A percentile compares a stretch with the other conserved stretches of the same genome.
phyloP scores from a whole-genome alignment of 805 yeast genomes.

The Saccharomycopsis capsularis region DNA sequence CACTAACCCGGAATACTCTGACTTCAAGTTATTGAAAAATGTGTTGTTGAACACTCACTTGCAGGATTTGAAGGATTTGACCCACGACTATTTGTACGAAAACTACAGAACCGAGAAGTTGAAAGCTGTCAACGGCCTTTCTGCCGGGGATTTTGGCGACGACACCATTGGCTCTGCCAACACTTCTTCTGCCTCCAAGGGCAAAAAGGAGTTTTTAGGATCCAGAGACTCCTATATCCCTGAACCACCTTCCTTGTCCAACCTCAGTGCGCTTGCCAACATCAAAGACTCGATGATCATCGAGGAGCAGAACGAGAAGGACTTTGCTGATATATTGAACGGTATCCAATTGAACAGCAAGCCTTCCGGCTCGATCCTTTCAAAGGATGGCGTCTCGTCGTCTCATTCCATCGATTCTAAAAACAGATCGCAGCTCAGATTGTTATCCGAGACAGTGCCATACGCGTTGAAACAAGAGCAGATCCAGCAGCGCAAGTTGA shows the following conservation, averaged over 20 bases:
- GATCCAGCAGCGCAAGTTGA: slow-evolving; percentile 66
- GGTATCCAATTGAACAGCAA: slow-evolving; percentile 5
- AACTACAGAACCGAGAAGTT: slow-evolving; percentile 59
- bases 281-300: slow-evolving; percentile 14
- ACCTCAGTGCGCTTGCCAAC: slow-evolving; percentile 44
- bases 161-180: slow-evolving; percentile 1
- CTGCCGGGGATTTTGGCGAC: too few species aligned
- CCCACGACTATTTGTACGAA: slow-evolving; percentile 59
- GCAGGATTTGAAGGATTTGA: slow-evolving; percentile 58
- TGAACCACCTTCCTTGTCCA: slow-evolving; percentile 55
- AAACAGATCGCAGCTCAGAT: slow-evolving; percentile 56
- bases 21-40: slow-evolving; percentile 47
- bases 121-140: slow-evolving; percentile 39
- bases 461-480: slow-evolving; percentile 73
- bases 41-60: slow-evolving; percentile 54
- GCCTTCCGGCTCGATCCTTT: slow-evolving; percentile 4
- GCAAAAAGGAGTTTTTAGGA: slow-evolving; percentile 19
- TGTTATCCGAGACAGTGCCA: slow-evolving; percentile 80
- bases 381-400: slow-evolving; percentile 4
- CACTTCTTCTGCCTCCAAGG: neutral
- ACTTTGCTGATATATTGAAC: slow-evolving; percentile 21
- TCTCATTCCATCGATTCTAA: slow-evolving; percentile 17
- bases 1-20: slow-evolving; percentile 44
- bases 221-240: slow-evolving; percentile 28
- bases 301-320: slow-evolving; percentile 22